Base-by-base conservation (phyloP, 257 asterid genomes). In the Jacaranda copaia region DNA sequence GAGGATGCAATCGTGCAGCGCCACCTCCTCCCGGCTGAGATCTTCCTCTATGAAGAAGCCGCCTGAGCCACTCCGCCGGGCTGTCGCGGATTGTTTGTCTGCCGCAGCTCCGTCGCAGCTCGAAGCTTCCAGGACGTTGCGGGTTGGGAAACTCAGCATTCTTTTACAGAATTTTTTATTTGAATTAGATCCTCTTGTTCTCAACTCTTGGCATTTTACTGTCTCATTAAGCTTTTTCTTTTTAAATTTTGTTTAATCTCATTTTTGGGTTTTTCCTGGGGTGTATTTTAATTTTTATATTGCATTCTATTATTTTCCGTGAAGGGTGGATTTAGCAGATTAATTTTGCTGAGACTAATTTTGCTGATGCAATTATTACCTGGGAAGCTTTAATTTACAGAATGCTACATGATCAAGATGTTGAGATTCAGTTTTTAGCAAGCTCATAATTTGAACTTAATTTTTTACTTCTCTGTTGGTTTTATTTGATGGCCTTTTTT, bases 41-140 rank as follows among this genome's bases (percentile, higher is more conserved):
- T 93, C 98, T 63, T 93, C 97, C 36, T 87, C 91, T 52, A 48
- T 85, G 25, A 96, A 90, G 87, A 93, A 93, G 82, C 97, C 97
- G 76, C 99, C 99, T 12, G 99, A 96, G 95, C 99, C 99, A 52
- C 96, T 96, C 15, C 98, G 95, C 63, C 88, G 98, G 42, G 97
- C 98, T 20, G 96, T 96, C 63, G 97, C 98, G 18, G 99, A 96
- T 85, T 96, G 94, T 77, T 85, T 96, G 73, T 96, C 99, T 60
- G 86, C 96, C 57, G 88, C 99, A 18, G 84, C 94, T 42, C 89
- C 94, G 9, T 88, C 96, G 15, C 87, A 88, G 76, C 92, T 90
- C 25, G 99, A 95, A 78, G 94, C 97, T 80, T 93, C 94, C 10
- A 82, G 98, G 86, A 96, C 96, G 63, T 87, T 96, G 80, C 90